These are phyloP conservation scores for Trichoderma semiorbis DNA, from an alignment of 2,329 filamentous ascomycete species.

Conservation along the genomic window DNA sequence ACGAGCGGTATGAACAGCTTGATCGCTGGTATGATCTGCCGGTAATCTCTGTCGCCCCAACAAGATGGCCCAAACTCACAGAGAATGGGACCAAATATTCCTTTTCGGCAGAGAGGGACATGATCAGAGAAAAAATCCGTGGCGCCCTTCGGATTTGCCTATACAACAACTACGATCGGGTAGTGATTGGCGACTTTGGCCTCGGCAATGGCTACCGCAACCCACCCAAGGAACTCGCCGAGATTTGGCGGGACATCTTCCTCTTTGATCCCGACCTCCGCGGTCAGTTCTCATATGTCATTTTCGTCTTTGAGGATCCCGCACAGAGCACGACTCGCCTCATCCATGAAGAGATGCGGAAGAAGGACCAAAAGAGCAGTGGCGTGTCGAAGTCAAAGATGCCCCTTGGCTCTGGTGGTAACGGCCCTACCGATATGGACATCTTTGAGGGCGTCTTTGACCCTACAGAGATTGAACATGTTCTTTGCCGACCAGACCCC, in stretches of 20 bases:
- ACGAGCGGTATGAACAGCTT: slow-evolving; percentile 60
- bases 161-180: slow-evolving; percentile 52
- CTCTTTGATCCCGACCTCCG: slow-evolving; percentile 60
- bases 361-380: slow-evolving; percentile 42
- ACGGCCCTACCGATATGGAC: slow-evolving; percentile 43
- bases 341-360: slow-evolving; percentile 54
- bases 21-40: slow-evolving; percentile 57
- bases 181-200: slow-evolving; percentile 64
- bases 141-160: slow-evolving; percentile 67
- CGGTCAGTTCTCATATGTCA: slow-evolving; percentile 58
- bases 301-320: slow-evolving; percentile 62
- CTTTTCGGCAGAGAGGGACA: slow-evolving; percentile 66
- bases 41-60: slow-evolving; percentile 70
- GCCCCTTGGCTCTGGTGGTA: slow-evolving; percentile 29
- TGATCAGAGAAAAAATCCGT: slow-evolving; percentile 71
- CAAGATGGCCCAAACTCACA: slow-evolving; percentile 70
- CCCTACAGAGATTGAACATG: slow-evolving; percentile 45
- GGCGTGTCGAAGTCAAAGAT: slow-evolving; percentile 35
- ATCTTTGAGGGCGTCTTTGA: slow-evolving; percentile 55
- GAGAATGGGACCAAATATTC: slow-evolving; percentile 65
- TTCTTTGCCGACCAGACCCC: slow-evolving; percentile 51
- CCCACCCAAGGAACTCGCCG: slow-evolving; percentile 61
- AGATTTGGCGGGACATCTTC: slow-evolving; percentile 63
- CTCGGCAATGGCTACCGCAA: slow-evolving; percentile 62
- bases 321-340: slow-evolving; percentile 50